Conservation (phyloP, 495 filamentous ascomycete genomes). For the Xylaria bambusicola region DNA sequence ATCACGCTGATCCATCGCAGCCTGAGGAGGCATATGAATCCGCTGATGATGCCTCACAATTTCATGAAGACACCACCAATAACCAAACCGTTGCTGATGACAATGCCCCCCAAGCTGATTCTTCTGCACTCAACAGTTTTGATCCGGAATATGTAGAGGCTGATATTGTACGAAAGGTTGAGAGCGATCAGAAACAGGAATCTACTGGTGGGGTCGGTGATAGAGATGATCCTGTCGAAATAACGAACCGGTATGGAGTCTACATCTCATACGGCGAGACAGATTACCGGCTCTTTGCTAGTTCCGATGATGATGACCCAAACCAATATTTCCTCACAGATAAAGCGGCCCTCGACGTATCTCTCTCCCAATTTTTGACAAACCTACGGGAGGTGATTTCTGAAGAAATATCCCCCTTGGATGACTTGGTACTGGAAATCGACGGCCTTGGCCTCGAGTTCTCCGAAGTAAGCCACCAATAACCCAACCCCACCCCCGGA, state of each 20-base stretch:
- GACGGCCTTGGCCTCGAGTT: slow-evolving; percentile 68
- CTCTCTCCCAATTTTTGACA: slow-evolving; percentile 61
- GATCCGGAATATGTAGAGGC: slow-evolving; percentile 8
- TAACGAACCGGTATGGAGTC: slow-evolving; percentile 28
- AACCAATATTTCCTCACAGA: slow-evolving; percentile 76
- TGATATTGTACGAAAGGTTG: slow-evolving; percentile 3
- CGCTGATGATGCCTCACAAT: slow-evolving; percentile 11
- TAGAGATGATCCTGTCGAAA: slow-evolving; percentile 14
- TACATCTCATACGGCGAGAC: slow-evolving; percentile 63
- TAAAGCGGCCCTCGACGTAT: slow-evolving; percentile 57
- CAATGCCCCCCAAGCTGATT: slow-evolving; percentile 21
- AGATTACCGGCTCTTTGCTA: slow-evolving; percentile 73
- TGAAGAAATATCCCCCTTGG: slow-evolving; percentile 64
- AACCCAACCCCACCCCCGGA: too few relatives aligned
- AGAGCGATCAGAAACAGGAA: slow-evolving; percentile 2
- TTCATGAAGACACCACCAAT: slow-evolving; percentile 29
- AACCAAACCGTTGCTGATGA: slow-evolving; percentile 24
- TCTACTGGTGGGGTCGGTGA: background rate
- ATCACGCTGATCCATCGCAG: slow-evolving; percentile 5
- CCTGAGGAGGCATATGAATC: slow-evolving; percentile 5
- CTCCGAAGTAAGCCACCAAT: slow-evolving; percentile 61
- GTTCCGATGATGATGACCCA: slow-evolving; percentile 61
- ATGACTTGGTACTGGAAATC: slow-evolving; percentile 70
- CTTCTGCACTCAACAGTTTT: slow-evolving; percentile 14
- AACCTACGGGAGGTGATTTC: slow-evolving; percentile 67